These are phyloP conservation scores for Golubevia pallescens DNA, from an alignment of 1,284 basidiomycete species.

Conservation along the genomic window DNA sequence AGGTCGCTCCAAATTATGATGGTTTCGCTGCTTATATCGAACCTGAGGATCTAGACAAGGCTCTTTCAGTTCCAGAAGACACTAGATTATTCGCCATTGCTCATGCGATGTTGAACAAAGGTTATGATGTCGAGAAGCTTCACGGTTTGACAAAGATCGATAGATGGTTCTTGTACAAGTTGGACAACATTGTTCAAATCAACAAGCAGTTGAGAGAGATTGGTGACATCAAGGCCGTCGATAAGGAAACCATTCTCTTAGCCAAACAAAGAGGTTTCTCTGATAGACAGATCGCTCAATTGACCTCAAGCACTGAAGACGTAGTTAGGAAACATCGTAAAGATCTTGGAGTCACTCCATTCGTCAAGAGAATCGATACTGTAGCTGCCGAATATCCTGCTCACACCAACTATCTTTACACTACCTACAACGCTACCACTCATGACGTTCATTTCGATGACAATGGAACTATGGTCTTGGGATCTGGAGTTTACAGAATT, in stretches of 20 bases:
- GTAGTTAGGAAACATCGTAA: slow-evolving; percentile 85
- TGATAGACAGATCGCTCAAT: slow-evolving; percentile 85
- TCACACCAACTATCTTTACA: slow-evolving; percentile 99
- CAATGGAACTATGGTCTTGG: slow-evolving; percentile 98
- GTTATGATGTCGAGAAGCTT: slow-evolving; percentile 85
- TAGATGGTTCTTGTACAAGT: slow-evolving; percentile 96
- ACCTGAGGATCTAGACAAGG: slow-evolving; percentile 82
- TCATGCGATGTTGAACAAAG: slow-evolving; percentile 92
- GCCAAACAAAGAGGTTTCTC: slow-evolving; percentile 74
- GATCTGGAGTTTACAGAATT: slow-evolving; percentile 97
- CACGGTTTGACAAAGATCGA: slow-evolving; percentile 97
- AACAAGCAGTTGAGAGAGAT: slow-evolving; percentile 62
- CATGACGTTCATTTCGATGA: slow-evolving; percentile 97
- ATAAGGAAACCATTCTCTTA: slow-evolving; percentile 54
- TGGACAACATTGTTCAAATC: slow-evolving; percentile 84
- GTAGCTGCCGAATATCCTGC: slow-evolving; percentile 98
- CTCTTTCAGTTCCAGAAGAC: slow-evolving; percentile 78
- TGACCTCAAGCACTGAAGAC: slow-evolving; percentile 74
- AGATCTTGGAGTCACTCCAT: slow-evolving; percentile 85
- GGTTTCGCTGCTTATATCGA: slow-evolving; percentile 75
- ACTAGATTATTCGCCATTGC: slow-evolving; percentile 96
- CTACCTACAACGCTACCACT: slow-evolving; percentile 94
- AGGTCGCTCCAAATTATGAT: slow-evolving; percentile 84
- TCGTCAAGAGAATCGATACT: slow-evolving; percentile 99
- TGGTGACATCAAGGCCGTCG: slow-evolving; percentile 70